Evolutionary conservation across 2,329 filamentous ascomycete genomes (phyloP).

Genomic region (Amauroascus verrucosus): DNA sequence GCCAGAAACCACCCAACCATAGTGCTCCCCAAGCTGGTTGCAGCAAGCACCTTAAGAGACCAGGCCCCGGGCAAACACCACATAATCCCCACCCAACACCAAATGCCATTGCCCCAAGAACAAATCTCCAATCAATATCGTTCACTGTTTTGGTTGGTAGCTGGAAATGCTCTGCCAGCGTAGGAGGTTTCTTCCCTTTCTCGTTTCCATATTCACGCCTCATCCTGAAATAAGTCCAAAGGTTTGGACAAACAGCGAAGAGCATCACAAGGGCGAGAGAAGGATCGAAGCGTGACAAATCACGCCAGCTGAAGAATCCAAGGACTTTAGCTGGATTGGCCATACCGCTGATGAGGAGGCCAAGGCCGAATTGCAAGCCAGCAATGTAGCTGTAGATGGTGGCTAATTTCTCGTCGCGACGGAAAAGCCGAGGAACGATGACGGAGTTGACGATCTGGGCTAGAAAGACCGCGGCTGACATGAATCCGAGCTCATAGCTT

Average conservation of each 20-base stretch:
- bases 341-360: slow-evolving; percentile 45
- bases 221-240: slow-evolving; percentile 27
- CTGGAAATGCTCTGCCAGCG: slow-evolving; percentile 34
- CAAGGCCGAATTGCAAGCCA: slow-evolving; percentile 43
- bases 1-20: slow-evolving; percentile 40
- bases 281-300: slow-evolving; percentile 40
- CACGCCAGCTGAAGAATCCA: slow-evolving; percentile 40
- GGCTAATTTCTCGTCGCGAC: slow-evolving; percentile 25
- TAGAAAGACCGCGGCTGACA: slow-evolving; percentile 26
- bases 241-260: slow-evolving; percentile 41
- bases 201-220: slow-evolving; percentile 23
- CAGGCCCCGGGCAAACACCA: slow-evolving; percentile 45
- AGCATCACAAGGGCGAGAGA: slow-evolving; percentile 41
- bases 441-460: slow-evolving; percentile 26
- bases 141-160: slow-evolving; percentile 38
- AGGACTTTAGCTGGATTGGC: slow-evolving; percentile 42
- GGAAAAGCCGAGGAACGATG: slow-evolving; percentile 25
- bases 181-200: slow-evolving; percentile 29
- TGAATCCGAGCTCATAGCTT: slow-evolving; percentile 25
- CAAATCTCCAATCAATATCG: slow-evolving; percentile 42
- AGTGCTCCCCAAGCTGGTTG: slow-evolving; percentile 41
- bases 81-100: slow-evolving; percentile 44
- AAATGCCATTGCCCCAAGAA: slow-evolving; percentile 40
- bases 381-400: slow-evolving; percentile 36
- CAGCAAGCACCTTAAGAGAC: slow-evolving; percentile 37